These are phyloP conservation scores for Colletotrichum higginsianum DNA, from an alignment of 2,329 filamentous ascomycete genomes.

Conservation along the genomic window DNA sequence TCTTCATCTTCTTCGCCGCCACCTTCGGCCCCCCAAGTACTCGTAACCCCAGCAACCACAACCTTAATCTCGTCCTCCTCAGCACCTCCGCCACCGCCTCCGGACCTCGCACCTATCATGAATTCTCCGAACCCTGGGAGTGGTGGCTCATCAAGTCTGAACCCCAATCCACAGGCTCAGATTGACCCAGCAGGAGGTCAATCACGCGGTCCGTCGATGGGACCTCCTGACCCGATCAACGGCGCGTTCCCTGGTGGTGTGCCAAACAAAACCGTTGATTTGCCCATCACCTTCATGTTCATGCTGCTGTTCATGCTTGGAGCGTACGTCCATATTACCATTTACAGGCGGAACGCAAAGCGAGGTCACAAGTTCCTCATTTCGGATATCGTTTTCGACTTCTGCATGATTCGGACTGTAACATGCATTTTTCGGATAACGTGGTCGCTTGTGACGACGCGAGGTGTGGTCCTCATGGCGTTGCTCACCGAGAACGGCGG, in stretches of 20 bases:
- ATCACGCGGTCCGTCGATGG: slow-evolving; percentile 17
- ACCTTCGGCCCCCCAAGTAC: neutral
- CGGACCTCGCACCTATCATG: slow-evolving; percentile 13
- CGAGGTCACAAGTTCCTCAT: slow-evolving; percentile 57
- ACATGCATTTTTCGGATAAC: slow-evolving; percentile 55
- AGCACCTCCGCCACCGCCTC: neutral
- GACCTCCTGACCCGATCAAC: slow-evolving; percentile 31
- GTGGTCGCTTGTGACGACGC: slow-evolving; percentile 49
- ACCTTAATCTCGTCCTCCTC: neutral
- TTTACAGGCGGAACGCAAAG: slow-evolving; percentile 49
- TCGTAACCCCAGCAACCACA: neutral
- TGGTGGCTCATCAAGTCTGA: slow-evolving; percentile 1
- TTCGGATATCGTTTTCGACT: slow-evolving; percentile 54
- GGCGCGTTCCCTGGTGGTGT: slow-evolving; percentile 38
- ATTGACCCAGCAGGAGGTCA: neutral
- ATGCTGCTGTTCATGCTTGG: slow-evolving; percentile 46
- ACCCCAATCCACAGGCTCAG: slow-evolving; percentile 16
- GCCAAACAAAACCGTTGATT: slow-evolving; percentile 43
- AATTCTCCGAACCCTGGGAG: slow-evolving; percentile 3
- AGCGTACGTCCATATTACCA: slow-evolving; percentile 46
- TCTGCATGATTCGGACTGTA: slow-evolving; percentile 53
- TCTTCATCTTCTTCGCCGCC: neutral
- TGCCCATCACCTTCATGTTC: slow-evolving; percentile 47
- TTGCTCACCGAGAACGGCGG: slow-evolving; percentile 55
- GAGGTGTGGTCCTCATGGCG: slow-evolving; percentile 52